Evolutionary conservation across 352 stramenopile species (phyloP).

Genomic region (Globisporangium iwayamae): DNA sequence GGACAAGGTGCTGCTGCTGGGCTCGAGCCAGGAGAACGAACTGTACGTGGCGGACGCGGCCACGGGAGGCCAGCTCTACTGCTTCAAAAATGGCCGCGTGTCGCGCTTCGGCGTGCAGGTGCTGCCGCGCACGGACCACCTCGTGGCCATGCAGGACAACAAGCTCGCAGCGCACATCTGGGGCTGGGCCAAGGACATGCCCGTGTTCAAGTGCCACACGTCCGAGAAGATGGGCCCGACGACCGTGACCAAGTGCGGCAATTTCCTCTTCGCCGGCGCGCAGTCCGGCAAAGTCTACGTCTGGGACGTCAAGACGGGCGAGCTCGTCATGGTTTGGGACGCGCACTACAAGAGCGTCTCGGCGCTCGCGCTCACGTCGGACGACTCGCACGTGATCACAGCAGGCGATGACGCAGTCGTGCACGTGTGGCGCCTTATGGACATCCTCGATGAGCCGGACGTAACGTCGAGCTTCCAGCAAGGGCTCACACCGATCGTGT

Average conservation of each 20-base stretch:
- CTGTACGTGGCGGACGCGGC: slow-evolving; percentile 56
- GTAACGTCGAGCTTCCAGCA: slow-evolving; percentile 53
- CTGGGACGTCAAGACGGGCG: slow-evolving; percentile 80
- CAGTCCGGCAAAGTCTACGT: slow-evolving; percentile 84
- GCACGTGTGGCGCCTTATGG: slow-evolving; percentile 71
- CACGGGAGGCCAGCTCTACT: slow-evolving; percentile 60
- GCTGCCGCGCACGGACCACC: slow-evolving; percentile 62
- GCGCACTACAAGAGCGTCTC: slow-evolving; percentile 86
- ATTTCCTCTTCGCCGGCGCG: slow-evolving; percentile 69
- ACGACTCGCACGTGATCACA: slow-evolving; percentile 79
- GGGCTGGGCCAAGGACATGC: slow-evolving; percentile 67
- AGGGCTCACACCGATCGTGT: slow-evolving; percentile 49
- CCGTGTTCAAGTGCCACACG: slow-evolving; percentile 69
- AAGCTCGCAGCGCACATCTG: slow-evolving; percentile 67
- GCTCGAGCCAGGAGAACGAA: slow-evolving; percentile 66
- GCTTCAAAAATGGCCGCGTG: slow-evolving; percentile 68
- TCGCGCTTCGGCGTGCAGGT: slow-evolving; percentile 46
- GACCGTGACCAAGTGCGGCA: slow-evolving; percentile 54
- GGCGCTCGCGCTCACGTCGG: slow-evolving; percentile 55
- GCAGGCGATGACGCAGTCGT: slow-evolving; percentile 81
- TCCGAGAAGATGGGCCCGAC: slow-evolving; percentile 70
- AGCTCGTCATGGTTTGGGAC: slow-evolving; percentile 78
- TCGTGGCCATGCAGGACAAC: slow-evolving; percentile 61
- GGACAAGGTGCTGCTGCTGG: slow-evolving; percentile 63
- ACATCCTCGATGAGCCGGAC: slow-evolving; percentile 63